These are phyloP conservation scores for Ilyonectria destructans DNA, from an alignment of 2,329 filamentous ascomycete species.

Conservation along the genomic window DNA sequence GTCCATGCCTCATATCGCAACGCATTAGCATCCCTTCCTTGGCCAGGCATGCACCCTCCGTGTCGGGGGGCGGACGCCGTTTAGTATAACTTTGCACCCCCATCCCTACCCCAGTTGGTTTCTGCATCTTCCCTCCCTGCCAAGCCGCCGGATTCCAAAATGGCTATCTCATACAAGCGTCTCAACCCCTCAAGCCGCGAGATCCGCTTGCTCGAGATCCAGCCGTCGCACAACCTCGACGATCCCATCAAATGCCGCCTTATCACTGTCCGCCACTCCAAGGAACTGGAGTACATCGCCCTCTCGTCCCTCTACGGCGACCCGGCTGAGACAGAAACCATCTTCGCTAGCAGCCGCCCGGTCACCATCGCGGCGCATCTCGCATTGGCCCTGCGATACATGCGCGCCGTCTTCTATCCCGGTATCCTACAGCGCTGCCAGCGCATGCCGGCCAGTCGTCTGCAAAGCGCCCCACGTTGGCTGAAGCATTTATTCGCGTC, in stretches of 20 bases:
- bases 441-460: slow-evolving; percentile 35
- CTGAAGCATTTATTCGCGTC: slow-evolving; percentile 29
- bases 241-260: slow-evolving; percentile 54
- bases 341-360: slow-evolving; percentile 47
- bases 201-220: slow-evolving; percentile 54
- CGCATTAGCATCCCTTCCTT: background rate
- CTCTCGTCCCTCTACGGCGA: slow-evolving; percentile 53
- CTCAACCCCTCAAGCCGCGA: slow-evolving; percentile 41
- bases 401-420: slow-evolving; percentile 54
- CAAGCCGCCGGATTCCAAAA: slow-evolving; percentile 13
- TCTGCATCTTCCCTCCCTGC: background rate
- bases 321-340: slow-evolving; percentile 49
- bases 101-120: background rate
- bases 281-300: slow-evolving; percentile 49
- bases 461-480: slow-evolving; percentile 32
- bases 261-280: slow-evolving; percentile 49
- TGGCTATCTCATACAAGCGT: slow-evolving; percentile 31
- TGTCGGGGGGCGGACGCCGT: background rate
- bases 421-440: slow-evolving; percentile 43
- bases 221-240: slow-evolving; percentile 46
- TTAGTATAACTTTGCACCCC: background rate
- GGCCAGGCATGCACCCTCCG: background rate
- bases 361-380: slow-evolving; percentile 51
- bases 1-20: background rate
- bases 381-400: slow-evolving; percentile 51